phyloP scores from a whole-genome alignment of 2,329 filamentous ascomycete species.

The Nemania sp. region DNA sequence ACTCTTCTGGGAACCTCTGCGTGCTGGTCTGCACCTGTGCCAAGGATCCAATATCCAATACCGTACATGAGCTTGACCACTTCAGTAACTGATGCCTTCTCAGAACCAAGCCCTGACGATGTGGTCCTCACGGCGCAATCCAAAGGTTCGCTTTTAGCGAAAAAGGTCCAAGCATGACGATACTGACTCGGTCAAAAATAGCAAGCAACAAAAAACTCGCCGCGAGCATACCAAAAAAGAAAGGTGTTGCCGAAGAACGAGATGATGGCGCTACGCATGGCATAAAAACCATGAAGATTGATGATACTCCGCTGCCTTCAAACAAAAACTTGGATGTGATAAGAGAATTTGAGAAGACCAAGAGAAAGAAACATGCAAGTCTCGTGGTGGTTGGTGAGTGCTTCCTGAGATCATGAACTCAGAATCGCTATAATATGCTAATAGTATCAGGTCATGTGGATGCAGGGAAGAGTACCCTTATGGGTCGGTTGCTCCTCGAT shows the following conservation, averaged over 20 bases:
- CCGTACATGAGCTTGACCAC: conserved; percentile 55
- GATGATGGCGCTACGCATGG: conserved; percentile 40
- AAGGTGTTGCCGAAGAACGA: conserved; percentile 41
- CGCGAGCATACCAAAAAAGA: conserved; percentile 46
- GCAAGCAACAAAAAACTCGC: conserved; percentile 53
- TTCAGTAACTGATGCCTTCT: conserved; percentile 66
- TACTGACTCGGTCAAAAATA: conserved; percentile 55
- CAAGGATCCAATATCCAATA: conserved; percentile 45
- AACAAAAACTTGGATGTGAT: conserved; percentile 85
- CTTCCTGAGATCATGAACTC: neutral
- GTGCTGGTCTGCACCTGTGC: conserved; percentile 27
- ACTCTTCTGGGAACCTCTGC: conserved; percentile 52
- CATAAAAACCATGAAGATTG: conserved; percentile 49
- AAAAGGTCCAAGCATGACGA: conserved; percentile 52
- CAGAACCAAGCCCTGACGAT: conserved; percentile 89
- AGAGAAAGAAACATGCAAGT: conserved; percentile 78
- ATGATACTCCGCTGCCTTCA: conserved; percentile 60
- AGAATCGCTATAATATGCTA: conserved; percentile 1
- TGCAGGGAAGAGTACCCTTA: conserved; percentile 95
- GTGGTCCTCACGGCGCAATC: conserved; percentile 84
- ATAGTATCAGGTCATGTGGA: conserved; percentile 79
- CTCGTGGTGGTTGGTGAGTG: conserved; percentile 87
- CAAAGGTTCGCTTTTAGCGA: conserved; percentile 74
- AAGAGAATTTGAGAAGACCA: conserved; percentile 74
- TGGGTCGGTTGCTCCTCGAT: conserved; percentile 91